A percentile compares a stretch with the other conserved stretches of the same genome.
phyloP scores from a whole-genome alignment of 73 alveolate species.

The Tetrahymena borealis region DNA sequence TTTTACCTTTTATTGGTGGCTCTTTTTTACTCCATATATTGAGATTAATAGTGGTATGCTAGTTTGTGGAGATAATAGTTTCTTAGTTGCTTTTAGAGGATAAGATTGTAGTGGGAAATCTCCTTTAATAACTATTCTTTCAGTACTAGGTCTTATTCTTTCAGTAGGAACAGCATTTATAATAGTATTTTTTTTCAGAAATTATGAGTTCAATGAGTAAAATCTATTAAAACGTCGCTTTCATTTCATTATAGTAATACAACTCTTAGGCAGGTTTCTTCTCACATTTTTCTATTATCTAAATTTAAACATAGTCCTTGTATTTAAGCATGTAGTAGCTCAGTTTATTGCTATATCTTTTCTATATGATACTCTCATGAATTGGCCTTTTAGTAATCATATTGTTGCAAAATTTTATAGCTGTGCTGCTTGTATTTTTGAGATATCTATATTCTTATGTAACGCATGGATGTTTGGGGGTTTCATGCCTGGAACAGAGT shows the following conservation, averaged over 20 bases:
- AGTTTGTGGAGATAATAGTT: not conserved
- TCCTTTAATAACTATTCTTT: not conserved
- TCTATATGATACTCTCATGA: not conserved
- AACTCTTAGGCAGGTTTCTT: not conserved
- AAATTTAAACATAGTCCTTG: not conserved
- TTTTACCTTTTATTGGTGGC: not conserved
- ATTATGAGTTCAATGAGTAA: not conserved
- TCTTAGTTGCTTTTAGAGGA: not conserved
- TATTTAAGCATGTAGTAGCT: not conserved
- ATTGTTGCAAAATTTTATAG: not conserved
- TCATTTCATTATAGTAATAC: not conserved
- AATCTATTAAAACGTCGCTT: not conserved
- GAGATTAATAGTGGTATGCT: not conserved
- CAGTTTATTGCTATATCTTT: not conserved
- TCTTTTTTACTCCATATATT: not conserved
- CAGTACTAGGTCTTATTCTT: not conserved
- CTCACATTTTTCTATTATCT: not conserved
- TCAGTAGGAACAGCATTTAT: not conserved
- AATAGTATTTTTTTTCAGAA: not conserved
- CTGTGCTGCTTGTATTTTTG: not conserved
- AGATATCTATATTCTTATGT: not conserved
- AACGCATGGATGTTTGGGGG: not conserved
- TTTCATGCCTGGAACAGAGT: not conserved
- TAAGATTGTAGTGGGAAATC: not conserved
- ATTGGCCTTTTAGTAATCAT: constrained; percentile 1